A percentile compares a stretch with the other conserved stretches of the same genome.
Evolutionary conservation across 495 filamentous ascomycete genomes (phyloP).

Genomic region (Hypoxylon subgilvum): DNA sequence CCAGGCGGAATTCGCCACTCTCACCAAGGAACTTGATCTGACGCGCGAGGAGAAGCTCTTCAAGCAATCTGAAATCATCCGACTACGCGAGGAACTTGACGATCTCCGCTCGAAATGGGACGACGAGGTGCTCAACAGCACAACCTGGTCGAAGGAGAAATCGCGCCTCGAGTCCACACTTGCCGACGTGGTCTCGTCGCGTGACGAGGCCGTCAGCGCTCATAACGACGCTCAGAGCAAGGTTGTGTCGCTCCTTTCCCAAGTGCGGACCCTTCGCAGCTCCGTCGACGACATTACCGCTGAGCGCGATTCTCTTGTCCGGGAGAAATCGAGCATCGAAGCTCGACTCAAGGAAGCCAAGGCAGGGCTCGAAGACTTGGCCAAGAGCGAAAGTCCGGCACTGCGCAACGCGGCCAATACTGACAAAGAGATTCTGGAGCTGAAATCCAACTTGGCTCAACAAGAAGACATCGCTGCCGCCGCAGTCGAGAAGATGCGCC

Average conservation of each 20-base stretch:
- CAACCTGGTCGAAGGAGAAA: conserved; percentile 98
- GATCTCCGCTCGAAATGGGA: conserved; percentile 97
- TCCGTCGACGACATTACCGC: conserved; percentile 83
- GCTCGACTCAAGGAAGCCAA: conserved; percentile 85
- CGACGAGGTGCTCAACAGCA: conserved; percentile 95
- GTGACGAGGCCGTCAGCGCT: conserved; percentile 89
- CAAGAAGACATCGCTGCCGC: conserved; percentile 93
- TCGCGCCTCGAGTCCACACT: conserved; percentile 87
- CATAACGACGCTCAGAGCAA: conserved; percentile 95
- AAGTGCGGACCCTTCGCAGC: conserved; percentile 83
- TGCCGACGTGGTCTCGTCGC: conserved; percentile 84
- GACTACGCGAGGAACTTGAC: conserved; percentile 91
- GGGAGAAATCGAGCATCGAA: conserved; percentile 91
- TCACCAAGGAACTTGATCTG: conserved; percentile 91
- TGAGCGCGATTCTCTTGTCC: conserved; percentile 82
- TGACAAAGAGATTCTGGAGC: conserved; percentile 86
- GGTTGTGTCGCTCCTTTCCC: conserved; percentile 87
- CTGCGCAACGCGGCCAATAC: conserved; percentile 90
- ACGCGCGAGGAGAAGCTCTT: conserved; percentile 81
- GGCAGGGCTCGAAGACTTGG: conserved; percentile 88
- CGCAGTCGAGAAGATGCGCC: conserved; percentile 97
- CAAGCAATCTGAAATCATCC: conserved; percentile 68
- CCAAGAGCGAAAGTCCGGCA: conserved; percentile 83
- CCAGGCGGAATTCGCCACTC: conserved; percentile 84
- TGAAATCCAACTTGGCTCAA: conserved; percentile 87